These are phyloP conservation scores for Excoecaria agallocha DNA, from an alignment of 345 rosid genomes.

Conservation along the genomic window DNA sequence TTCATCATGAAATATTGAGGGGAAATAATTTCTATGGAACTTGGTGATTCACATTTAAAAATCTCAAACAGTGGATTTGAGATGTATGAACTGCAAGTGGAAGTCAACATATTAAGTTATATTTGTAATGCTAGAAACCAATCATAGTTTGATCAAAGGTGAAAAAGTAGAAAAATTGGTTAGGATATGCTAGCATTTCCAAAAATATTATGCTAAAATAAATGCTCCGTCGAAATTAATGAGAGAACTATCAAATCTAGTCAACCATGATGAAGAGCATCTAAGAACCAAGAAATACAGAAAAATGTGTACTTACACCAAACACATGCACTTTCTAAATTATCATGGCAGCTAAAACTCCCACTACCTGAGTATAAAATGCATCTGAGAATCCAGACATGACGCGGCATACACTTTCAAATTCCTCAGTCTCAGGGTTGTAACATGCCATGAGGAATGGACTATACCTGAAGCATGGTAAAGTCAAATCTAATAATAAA, in stretches of 20 bases:
- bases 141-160: neutral
- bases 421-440: slow-evolving; percentile 76
- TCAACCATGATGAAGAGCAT: slow-evolving; percentile 68
- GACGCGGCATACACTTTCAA: slow-evolving; percentile 82
- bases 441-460: slow-evolving; percentile 95
- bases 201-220: neutral
- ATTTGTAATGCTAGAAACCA: neutral
- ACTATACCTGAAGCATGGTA: slow-evolving; percentile 58
- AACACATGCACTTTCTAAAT: slow-evolving; percentile 6
- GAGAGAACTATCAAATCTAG: neutral
- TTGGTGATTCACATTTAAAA: neutral
- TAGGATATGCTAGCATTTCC: neutral
- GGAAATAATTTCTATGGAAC: neutral
- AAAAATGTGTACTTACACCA: slow-evolving; percentile 62
- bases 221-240: neutral
- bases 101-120: neutral
- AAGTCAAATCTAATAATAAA: neutral
- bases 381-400: slow-evolving; percentile 92
- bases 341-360: neutral
- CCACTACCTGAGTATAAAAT: slow-evolving; percentile 69
- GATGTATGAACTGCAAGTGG: neutral
- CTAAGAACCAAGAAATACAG: slow-evolving; percentile 70
- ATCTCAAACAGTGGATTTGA: neutral
- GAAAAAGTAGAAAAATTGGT: neutral
- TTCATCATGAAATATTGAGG: neutral